Base-by-base conservation (phyloP, 2,329 filamentous ascomycete genomes). In the Boeremia lycopersici region DNA sequence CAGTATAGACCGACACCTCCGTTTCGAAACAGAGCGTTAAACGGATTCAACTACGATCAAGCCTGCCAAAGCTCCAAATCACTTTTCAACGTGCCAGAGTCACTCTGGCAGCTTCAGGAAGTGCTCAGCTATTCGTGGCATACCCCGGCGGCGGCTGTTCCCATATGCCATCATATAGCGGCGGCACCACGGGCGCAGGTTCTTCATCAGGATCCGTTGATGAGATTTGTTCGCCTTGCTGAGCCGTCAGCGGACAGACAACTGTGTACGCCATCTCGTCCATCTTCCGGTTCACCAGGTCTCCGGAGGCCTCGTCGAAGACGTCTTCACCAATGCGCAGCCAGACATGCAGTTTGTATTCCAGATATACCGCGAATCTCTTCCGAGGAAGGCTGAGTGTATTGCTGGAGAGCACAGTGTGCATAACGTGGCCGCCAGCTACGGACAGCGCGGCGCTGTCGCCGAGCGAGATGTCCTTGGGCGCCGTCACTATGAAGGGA, bases 221-320 rank as follows among this genome's bases (percentile, higher is more conserved):
- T 11, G 31, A 9, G 1, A 10, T 17, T 1, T 15, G 8, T 6
- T 8, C 46, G 9, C 8, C 12, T 23, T 51, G 53, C 17, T 33
- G 35, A 1, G 28, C 23, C 1, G 29, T 40, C 3, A 56, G 29
- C 13, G 53, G 53, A 40, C 53, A 56, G 7, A 56, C 26, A 0
- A 56, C 29, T 12, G 53, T 56, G 9, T 56, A 56, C n/a, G 53
- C 53, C 53, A 56, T 56, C 33, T 56, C 53, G 15, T 56, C 53
- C 47, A 56, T 48, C 11, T 56, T 56, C 3, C 53, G 38, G 34
- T 56, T 56, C n/a, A 56, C 48, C n/a, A 56, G 29, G 38, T 56
- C 53, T 5, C 53, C 53, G 1, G 53, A 51, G 2, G 53, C 53
- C 11, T 48, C 39, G 29, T 56, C 53, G 39, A 56, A 56, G 2